phyloP scores from a whole-genome alignment of 352 stramenopile species.

The Phytophthora fragariae region DNA sequence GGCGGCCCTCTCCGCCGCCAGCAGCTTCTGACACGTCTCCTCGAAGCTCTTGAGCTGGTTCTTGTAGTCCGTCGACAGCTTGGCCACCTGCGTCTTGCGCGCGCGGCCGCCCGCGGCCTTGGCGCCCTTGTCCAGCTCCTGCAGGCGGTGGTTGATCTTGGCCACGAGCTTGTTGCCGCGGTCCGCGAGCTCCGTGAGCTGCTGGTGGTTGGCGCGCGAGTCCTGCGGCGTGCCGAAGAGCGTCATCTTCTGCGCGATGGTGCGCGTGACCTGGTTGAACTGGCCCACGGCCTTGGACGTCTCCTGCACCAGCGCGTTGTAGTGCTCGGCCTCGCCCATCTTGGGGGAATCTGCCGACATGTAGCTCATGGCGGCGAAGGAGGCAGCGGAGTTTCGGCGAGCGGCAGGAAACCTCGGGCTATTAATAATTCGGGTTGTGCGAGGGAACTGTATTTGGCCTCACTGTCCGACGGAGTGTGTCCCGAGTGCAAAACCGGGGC shows the following conservation, averaged over 20 bases:
- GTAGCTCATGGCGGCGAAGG: conserved; percentile 48
- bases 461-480: neutral
- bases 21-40: conserved; percentile 58
- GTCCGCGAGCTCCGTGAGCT: conserved; percentile 68
- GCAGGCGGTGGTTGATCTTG: conserved; percentile 63
- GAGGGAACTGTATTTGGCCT: conserved; percentile 9
- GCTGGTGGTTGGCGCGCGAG: conserved; percentile 64
- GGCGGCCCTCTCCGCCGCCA: conserved; percentile 51
- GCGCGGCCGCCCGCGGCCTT: conserved; percentile 47
- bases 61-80: conserved; percentile 69
- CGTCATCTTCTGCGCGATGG: conserved; percentile 71
- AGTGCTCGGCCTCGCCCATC: conserved; percentile 55
- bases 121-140: conserved; percentile 50
- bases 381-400: too few species aligned
- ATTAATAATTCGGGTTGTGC: conserved; percentile 28
- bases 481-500: neutral
- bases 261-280: conserved; percentile 67
- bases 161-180: conserved; percentile 66
- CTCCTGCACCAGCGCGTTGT: conserved; percentile 61
- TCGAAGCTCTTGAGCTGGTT: conserved; percentile 69
- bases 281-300: conserved; percentile 66
- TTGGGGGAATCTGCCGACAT: conserved; percentile 60
- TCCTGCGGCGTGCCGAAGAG: conserved; percentile 67
- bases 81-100: conserved; percentile 62
- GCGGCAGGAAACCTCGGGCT: conserved; percentile 9